Conservation (phyloP, 306 rosid genomes). For the Calophaca sinica region DNA sequence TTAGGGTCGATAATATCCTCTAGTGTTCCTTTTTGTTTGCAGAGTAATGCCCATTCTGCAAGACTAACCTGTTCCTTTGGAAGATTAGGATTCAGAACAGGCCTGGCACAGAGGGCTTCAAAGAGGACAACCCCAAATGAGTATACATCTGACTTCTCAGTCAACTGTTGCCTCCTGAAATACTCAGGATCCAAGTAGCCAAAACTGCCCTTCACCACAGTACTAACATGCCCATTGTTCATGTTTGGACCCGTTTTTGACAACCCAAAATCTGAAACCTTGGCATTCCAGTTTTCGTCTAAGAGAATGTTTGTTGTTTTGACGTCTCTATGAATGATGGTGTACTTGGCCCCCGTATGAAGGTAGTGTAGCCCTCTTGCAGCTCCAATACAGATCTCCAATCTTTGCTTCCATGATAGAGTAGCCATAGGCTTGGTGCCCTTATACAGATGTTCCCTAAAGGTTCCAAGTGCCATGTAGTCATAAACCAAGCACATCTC, state of each 20-base stretch:
- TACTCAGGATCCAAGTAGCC: slow-evolving; percentile 73
- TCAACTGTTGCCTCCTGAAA: slow-evolving; percentile 67
- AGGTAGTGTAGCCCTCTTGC: slow-evolving; percentile 73
- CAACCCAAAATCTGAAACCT: slow-evolving; percentile 72
- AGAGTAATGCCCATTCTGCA: slow-evolving; percentile 59
- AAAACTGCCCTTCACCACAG: slow-evolving; percentile 72
- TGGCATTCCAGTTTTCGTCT: slow-evolving; percentile 65
- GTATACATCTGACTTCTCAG: slow-evolving; percentile 68
- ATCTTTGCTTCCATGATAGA: slow-evolving; percentile 65
- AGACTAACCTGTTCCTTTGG: slow-evolving; percentile 69
- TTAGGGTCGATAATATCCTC: slow-evolving; percentile 61
- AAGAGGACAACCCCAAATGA: slow-evolving; percentile 69
- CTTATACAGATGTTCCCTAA: slow-evolving; percentile 64
- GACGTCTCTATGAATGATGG: slow-evolving; percentile 71
- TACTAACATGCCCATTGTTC: slow-evolving; percentile 60
- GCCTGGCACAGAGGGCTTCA: slow-evolving; percentile 65
- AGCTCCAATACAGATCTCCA: slow-evolving; percentile 70
- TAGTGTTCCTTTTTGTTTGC: slow-evolving; percentile 57
- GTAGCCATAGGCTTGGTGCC: slow-evolving; percentile 49
- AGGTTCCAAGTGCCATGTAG: slow-evolving; percentile 62
- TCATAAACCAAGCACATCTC: slow-evolving; percentile 71
- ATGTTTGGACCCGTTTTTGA: slow-evolving; percentile 66
- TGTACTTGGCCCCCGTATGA: slow-evolving; percentile 69
- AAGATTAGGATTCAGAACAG: slow-evolving; percentile 58
- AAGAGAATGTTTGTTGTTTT: slow-evolving; percentile 69